Evolutionary conservation across 2,329 filamentous ascomycete genomes (phyloP), one percentile per base, ranked within the genome.

Genomic region (Cladosporium colombiae): DNA sequence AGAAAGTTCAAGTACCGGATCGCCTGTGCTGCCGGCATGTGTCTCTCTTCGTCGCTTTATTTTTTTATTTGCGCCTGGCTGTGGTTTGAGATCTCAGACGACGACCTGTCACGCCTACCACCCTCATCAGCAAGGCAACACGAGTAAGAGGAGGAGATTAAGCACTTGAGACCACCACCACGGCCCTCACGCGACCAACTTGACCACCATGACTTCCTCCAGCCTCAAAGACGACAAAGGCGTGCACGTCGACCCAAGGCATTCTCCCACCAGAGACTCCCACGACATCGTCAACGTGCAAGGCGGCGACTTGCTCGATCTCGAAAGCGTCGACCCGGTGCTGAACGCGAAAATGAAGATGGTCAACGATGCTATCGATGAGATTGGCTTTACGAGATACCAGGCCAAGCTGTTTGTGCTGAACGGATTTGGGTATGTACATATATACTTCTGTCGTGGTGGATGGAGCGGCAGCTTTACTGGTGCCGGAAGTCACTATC

Each of bases 281-380:
- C 52, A 55, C 27, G 52, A 55, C 16, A 55, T 55, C 2, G 52
- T 55, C 27, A 31, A 11, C 3, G 27, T 31, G 18, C 52, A 55
- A 3, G 80, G 79, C 62, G 77, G 75, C 50, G 87, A 90, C 70
- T 76, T 90, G 27, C 80, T 90, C 16, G 81, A 80, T 5, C 76
- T 82, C 63, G 84, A 89, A 74, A 81, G 85, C 71, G 77, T 85
- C 31, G 88, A 90, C 72, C 85, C 86, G 5, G 86, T 84, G 1
- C 77, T 90, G 53, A 85, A 86, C 70, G 83, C 83, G 49, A 90
- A 91, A 75, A 91, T 90, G 87, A 83, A 88, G 70, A 79, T 91
- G 31, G 84, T 91, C 67, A 91, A 91, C 73, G 84, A 91, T 75
- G 86, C 82, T 3, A 84, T 85, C 65, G 82, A 85, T 69, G 79